phyloP scores from a whole-genome alignment of 2,329 filamentous ascomycete genomes.

The Sphaerostilbella broomeana region DNA sequence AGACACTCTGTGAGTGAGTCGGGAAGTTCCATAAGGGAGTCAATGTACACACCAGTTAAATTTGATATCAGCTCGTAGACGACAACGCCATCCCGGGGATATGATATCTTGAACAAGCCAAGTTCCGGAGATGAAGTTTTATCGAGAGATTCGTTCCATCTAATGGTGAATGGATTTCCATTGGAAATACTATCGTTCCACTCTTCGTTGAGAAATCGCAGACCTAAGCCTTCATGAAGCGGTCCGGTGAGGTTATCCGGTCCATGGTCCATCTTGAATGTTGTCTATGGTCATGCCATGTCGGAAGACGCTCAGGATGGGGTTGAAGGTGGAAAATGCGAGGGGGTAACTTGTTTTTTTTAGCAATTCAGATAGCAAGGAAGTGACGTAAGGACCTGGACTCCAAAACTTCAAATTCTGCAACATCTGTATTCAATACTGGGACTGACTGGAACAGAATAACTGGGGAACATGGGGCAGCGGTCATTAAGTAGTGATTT shows the following conservation, averaged over 20 bases:
- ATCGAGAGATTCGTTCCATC: conserved; percentile 25
- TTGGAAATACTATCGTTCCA: conserved; percentile 31
- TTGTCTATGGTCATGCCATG: conserved; percentile 3
- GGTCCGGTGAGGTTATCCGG: conserved; percentile 6
- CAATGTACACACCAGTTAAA: conserved; percentile 23
- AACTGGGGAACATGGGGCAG: conserved; percentile 6
- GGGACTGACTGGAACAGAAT: conserved; percentile 8
- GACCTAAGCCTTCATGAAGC: conserved; percentile 20
- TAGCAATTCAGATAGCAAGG: too few species aligned
- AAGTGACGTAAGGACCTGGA: background rate
- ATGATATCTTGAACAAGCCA: conserved; percentile 25
- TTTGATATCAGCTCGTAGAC: conserved; percentile 25
- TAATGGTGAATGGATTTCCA: conserved; percentile 22
- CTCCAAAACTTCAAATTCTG: background rate
- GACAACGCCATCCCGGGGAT: conserved; percentile 25
- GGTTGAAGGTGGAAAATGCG: background rate
- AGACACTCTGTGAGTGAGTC: conserved; percentile 9
- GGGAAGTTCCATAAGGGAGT: background rate
- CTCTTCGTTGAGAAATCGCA: conserved; percentile 27
- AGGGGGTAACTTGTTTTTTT: background rate
- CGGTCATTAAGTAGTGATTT: conserved; percentile 12
- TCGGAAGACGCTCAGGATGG: background rate
- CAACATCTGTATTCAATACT: background rate
- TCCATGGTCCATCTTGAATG: conserved; percentile 6
- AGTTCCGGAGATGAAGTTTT: conserved; percentile 16